These are phyloP conservation scores for Albifimbria verrucaria DNA, from an alignment of 2,329 filamentous ascomycete genomes.

Conservation along the genomic window DNA sequence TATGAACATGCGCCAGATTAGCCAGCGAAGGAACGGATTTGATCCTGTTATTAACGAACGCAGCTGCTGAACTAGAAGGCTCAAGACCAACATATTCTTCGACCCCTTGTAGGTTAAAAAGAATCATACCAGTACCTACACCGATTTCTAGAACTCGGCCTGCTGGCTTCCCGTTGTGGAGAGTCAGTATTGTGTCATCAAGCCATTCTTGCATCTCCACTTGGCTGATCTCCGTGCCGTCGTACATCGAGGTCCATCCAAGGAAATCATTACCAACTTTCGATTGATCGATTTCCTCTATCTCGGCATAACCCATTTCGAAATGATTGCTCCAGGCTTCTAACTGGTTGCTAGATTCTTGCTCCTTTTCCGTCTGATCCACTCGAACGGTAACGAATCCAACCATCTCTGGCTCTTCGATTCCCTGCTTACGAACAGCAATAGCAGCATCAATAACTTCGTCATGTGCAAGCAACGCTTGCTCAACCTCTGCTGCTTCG, in stretches of 20 bases:
- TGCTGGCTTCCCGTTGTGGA: constrained; percentile 1
- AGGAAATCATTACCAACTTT: constrained; percentile 10
- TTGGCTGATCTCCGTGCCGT: constrained; percentile 11
- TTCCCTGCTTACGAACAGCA: constrained; percentile 6
- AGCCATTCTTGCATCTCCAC: constrained; percentile 17
- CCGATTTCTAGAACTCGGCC: constrained; percentile 12
- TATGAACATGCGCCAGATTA: not conserved
- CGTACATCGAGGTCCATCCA: constrained; percentile 15
- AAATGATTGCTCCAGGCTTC: not conserved
- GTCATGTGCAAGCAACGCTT: constrained; percentile 10
- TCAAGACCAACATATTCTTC: constrained; percentile 6
- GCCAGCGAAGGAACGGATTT: constrained; percentile 3
- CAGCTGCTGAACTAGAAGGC: constrained; percentile 3
- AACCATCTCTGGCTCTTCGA: constrained; percentile 6
- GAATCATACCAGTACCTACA: constrained; percentile 13
- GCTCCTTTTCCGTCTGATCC: not conserved
- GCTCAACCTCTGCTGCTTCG: constrained; percentile 25
- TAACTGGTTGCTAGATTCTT: not conserved
- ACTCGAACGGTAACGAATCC: constrained; percentile 11
- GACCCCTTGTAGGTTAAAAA: constrained; percentile 10
- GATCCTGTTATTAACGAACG: constrained; percentile 3
- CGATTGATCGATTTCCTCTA: constrained; percentile 5
- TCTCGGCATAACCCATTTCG: not conserved
- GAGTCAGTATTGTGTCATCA: constrained; percentile 11
- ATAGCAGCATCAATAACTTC: constrained; percentile 14